Evolutionary conservation across 1,284 basidiomycete genomes (phyloP), one percentile per base, ranked within the genome.

Genomic region (Rhodotorula mucilaginosa): DNA sequence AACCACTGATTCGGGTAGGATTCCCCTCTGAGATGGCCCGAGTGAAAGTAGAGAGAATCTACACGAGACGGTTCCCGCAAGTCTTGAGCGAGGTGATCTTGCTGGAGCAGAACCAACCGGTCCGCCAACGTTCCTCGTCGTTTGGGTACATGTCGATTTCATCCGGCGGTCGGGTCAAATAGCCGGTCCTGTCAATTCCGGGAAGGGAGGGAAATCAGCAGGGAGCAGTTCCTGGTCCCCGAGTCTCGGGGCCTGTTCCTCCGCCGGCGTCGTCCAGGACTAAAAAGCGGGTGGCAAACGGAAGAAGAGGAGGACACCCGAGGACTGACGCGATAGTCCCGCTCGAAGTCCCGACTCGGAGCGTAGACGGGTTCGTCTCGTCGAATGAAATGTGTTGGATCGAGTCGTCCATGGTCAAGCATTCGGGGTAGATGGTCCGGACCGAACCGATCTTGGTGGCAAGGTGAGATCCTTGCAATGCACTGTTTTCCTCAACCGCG

Each of bases 71-170:
- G 1, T 69, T 47, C 3, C 63, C 56, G 15, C 61, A 62, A 2
- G 73, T 68, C 13, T 64, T 23, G 3, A 76, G 58, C 2, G 64
- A 67, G 0, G 75, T 76, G 48, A 76, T 68, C 52, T 65, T 63
- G 34, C 52, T 58, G 31, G 70, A 62, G n/a, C 72, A 65, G 44
- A 64, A 52, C 70, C 69, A 74, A 31, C 63, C 62, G 16, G 67
- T 72, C 39, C 75, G 58, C 59, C 67, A 76, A 1, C 66, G 65
- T 23, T 72, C 63, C 56, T 72, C 72, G 70, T 76, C 75, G 67
- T 74, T 72, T 13, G 75, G 75, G 39, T 64, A 76, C 34, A 65
- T 69, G 21, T 52, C 58, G 3, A 21, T 34, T 23, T 64, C 68
- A 8, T 74, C 64, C 0, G 44, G 16, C 6, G 31, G 18, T 2